These are phyloP conservation scores for Paecilomyces niveus DNA, from an alignment of 2,329 filamentous ascomycete genomes.

Conservation along the genomic window DNA sequence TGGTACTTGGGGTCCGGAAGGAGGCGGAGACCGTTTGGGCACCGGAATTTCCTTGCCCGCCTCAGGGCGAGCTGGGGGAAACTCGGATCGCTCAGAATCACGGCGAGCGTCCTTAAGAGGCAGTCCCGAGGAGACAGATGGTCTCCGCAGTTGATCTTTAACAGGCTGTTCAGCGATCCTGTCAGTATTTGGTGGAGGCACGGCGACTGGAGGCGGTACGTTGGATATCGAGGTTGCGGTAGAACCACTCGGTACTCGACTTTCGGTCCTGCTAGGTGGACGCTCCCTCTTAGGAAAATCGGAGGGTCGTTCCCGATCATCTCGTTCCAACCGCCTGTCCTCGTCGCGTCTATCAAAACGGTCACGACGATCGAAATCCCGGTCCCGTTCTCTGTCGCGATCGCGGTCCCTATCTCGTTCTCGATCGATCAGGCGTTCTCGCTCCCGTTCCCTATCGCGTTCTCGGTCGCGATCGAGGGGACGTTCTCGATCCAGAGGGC, in stretches of 20 bases:
- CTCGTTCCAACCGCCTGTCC: slow-evolving; percentile 24
- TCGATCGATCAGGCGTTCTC: slow-evolving; percentile 12
- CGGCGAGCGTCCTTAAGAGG: slow-evolving; percentile 20
- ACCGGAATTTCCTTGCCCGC: slow-evolving; percentile 18
- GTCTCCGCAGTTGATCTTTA: slow-evolving; percentile 19
- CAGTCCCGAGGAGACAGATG: slow-evolving; percentile 6
- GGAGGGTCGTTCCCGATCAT: slow-evolving; percentile 23
- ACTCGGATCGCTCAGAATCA: slow-evolving; percentile 23
- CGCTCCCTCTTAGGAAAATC: slow-evolving; percentile 35
- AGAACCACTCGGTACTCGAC: slow-evolving; percentile 18
- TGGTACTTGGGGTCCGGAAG: slow-evolving; percentile 35
- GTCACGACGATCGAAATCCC: slow-evolving; percentile 28
- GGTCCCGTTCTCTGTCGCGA: slow-evolving; percentile 23
- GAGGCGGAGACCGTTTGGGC: slow-evolving; percentile 29
- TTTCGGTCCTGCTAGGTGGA: slow-evolving; percentile 25
- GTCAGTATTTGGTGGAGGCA: slow-evolving; percentile 13
- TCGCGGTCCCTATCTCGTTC: slow-evolving; percentile 11
- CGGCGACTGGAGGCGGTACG: slow-evolving; percentile 3
- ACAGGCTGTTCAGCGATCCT: slow-evolving; percentile 16
- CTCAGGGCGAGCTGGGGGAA: slow-evolving; percentile 18
- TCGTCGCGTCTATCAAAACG: slow-evolving; percentile 25
- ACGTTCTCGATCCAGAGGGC: slow-evolving; percentile 5
- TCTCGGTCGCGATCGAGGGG: slow-evolving; percentile 26
- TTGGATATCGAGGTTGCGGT: slow-evolving; percentile 12
- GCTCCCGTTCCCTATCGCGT: slow-evolving; percentile 26